Percentiles rank a stretch among this genome's conserved stretches.
phyloP scores from a whole-genome alignment of 179 eudicot species.

The Beta macrorhiza region DNA sequence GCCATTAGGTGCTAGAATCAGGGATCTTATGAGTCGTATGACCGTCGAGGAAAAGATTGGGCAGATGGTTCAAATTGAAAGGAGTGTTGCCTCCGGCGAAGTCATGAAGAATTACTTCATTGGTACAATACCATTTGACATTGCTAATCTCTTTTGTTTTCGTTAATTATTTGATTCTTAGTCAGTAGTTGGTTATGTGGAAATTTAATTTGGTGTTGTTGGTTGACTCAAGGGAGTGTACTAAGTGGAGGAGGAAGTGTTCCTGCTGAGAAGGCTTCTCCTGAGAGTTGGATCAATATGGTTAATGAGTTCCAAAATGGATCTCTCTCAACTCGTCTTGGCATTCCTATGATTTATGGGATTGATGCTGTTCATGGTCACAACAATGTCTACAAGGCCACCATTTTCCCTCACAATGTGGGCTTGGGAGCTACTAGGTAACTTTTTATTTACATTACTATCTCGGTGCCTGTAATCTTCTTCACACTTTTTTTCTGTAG shows the following conservation, averaged over 20 bases:
- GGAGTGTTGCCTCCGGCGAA: slow-evolving; percentile 53
- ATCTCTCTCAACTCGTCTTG: slow-evolving; percentile 70
- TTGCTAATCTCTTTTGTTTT: neutral
- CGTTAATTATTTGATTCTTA: neutral
- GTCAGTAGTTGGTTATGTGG: neutral
- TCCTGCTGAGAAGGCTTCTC: slow-evolving; percentile 56
- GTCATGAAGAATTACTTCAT: slow-evolving; percentile 68
- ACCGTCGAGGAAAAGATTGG: slow-evolving; percentile 81
- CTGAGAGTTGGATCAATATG: slow-evolving; percentile 77
- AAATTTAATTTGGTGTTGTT: neutral
- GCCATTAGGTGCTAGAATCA: slow-evolving; percentile 47
- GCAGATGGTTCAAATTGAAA: slow-evolving; percentile 87
- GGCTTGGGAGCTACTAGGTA: slow-evolving; percentile 95
- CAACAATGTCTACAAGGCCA: slow-evolving; percentile 81
- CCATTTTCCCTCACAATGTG: slow-evolving; percentile 82
- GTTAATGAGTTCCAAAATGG: slow-evolving; percentile 75
- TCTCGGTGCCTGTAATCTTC: too few relatives aligned
- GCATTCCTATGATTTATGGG: slow-evolving; percentile 89
- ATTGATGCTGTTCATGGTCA: slow-evolving; percentile 96
- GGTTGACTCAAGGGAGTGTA: slow-evolving; percentile 57
- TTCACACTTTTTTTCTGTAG: too few relatives aligned
- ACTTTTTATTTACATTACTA: neutral
- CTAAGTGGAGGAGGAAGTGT: slow-evolving; percentile 88
- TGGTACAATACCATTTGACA: slow-evolving; percentile 38
- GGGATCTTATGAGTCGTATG: slow-evolving; percentile 69